A percentile compares a stretch with the other conserved stretches of the same genome.
Conservation (phyloP, 2,329 filamentous ascomycete genomes). For the Thelonectria discophora region DNA sequence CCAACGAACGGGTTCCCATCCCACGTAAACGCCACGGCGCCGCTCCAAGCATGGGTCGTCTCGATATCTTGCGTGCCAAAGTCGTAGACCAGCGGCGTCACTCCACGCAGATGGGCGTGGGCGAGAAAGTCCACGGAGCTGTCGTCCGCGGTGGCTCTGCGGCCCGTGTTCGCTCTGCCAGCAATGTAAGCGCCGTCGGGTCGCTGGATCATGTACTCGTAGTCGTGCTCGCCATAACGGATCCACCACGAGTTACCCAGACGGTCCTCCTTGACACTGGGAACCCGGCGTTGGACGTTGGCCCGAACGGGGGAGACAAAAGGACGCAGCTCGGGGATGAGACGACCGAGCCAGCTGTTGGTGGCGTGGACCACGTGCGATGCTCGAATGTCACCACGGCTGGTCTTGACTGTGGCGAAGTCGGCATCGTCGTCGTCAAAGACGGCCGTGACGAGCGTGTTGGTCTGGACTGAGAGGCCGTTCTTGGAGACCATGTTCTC, state of each 20-base stretch:
- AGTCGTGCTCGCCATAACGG: constrained; percentile 22
- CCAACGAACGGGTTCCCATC: constrained; percentile 23
- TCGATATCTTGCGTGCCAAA: constrained; percentile 21
- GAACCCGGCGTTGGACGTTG: constrained; percentile 18
- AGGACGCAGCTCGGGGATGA: constrained; percentile 19
- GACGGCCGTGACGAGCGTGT: constrained; percentile 11
- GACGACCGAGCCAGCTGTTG: constrained; percentile 18
- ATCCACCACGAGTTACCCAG: constrained; percentile 20
- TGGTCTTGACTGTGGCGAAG: constrained; percentile 12
- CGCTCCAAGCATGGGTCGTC: constrained; percentile 22
- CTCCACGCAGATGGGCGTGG: constrained; percentile 2
- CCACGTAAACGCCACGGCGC: constrained; percentile 13
- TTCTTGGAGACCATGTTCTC: constrained; percentile 15
- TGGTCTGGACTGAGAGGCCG: constrained; percentile 15
- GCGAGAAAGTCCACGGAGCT: constrained; percentile 16
- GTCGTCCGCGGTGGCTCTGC: constrained; percentile 17
- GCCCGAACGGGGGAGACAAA: constrained; percentile 21
- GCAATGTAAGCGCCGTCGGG: constrained; percentile 19
- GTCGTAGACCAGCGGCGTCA: constrained; percentile 15
- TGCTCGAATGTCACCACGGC: constrained; percentile 14
- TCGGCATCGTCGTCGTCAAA: neutral
- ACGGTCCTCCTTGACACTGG: neutral
- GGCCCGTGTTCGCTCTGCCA: constrained; percentile 18
- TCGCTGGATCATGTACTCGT: constrained; percentile 25
- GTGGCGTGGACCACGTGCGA: constrained; percentile 16